Base-by-base conservation (phyloP, 257 asterid genomes). In the Prunella vulgaris region DNA sequence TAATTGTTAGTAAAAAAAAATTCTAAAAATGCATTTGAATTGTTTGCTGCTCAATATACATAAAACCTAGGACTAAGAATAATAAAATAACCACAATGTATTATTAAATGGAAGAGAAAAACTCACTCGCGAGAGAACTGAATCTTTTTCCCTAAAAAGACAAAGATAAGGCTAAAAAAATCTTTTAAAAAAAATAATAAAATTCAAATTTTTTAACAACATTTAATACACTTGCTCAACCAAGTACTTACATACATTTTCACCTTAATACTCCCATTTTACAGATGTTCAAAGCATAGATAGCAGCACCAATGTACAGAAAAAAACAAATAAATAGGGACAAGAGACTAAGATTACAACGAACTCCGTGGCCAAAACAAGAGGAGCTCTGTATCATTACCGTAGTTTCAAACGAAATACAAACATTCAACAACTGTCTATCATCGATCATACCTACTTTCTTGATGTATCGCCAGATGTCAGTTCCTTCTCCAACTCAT, bases 401-500 rank as follows among this genome's bases (percentile, higher is more conserved):
- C 15, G 35, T 35, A 33, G 22, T 25, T 68, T 60, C 54, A 60
- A 61, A 46, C 40, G 18, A 46, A 54, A 53, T 58, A 57, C 80
- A 61, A 44, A 30, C 74, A 62, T 58, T 14, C 24, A 24, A 59
- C 13, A 52, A 3, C 10, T 22, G 68, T 21, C 28, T 10, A 53
- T 53, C 15, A 6, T 18, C 56, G n/a, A n/a, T 9, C 8, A 27
- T 1, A 54, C 59, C 77, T 87, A 84, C 73, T 84, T 84, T 33
- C 68, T 70, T 10, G 83, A 72, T 24, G 91, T 35, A 42, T 82
- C 87, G 17, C 83, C 84, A 54, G 87, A 80, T 72, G 64, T 80
- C 70, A 93, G 74, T 83, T 86, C 99, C 77, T 64, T 86, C 79
- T 93, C 99, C 20, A 93, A 95, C 82, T 93, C 99, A 44, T 90